These are phyloP conservation scores for Endotrypanum monterogeii DNA, from an alignment of 208 protist species.

Conservation along the genomic window DNA sequence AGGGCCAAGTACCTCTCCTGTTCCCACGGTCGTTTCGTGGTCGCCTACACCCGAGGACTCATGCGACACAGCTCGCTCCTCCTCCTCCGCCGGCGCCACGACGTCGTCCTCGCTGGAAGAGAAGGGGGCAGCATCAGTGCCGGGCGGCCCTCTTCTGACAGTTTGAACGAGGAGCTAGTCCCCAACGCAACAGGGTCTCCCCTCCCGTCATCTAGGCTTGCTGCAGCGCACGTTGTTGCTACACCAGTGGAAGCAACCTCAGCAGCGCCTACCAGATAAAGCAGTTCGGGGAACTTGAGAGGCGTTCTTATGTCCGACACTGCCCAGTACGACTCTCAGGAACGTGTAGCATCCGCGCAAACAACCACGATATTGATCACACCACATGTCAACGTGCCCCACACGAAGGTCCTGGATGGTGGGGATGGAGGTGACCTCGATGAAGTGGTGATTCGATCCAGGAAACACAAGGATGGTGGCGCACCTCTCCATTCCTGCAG, in stretches of 20 bases:
- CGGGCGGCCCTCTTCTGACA: neutral
- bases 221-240: neutral
- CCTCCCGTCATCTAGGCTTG: neutral
- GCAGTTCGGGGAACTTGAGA: neutral
- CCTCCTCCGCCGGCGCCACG: constrained; percentile 12
- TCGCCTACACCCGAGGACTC: neutral
- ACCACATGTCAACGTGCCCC: neutral
- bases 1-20: neutral
- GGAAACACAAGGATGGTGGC: neutral
- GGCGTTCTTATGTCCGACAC: neutral
- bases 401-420: neutral
- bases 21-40: neutral
- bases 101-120: neutral
- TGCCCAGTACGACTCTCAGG: neutral
- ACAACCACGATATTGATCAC: neutral
- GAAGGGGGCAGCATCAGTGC: constrained; percentile 2
- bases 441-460: constrained; percentile 2
- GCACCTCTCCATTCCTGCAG: neutral
- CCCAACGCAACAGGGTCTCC: no score
- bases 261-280: neutral
- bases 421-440: neutral
- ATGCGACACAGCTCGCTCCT: neutral
- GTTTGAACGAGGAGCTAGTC: neutral
- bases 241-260: neutral
- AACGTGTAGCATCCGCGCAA: neutral